Conservation (phyloP, 176 grass and related monocot genomes). For the Triticum urartu region DNA sequence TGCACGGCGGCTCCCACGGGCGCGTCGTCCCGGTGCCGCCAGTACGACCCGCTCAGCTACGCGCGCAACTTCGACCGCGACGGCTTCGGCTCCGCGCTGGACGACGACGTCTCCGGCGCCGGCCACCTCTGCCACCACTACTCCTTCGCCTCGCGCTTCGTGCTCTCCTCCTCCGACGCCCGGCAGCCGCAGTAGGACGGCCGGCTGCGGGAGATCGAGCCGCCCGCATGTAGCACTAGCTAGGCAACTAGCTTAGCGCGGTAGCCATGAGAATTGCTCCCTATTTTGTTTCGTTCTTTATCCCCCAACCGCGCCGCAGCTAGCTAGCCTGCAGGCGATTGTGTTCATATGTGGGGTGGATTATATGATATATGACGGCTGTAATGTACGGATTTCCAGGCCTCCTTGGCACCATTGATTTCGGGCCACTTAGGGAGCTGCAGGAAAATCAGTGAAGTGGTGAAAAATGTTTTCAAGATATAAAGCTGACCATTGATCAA, state of each 20-base stretch:
- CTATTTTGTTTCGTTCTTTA: not conserved
- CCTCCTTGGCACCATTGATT: not conserved
- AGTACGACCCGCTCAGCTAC: slow-evolving; percentile 85
- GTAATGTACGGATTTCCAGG: too few relatives aligned
- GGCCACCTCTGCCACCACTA: slow-evolving; percentile 36
- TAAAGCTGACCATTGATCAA: not conserved
- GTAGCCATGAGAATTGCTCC: not conserved
- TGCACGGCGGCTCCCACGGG: slow-evolving; percentile 27
- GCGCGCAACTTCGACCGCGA: slow-evolving; percentile 75
- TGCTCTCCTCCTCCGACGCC: slow-evolving; percentile 4
- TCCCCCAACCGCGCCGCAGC: not conserved
- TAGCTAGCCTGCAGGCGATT: too few relatives aligned
- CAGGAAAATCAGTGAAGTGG: not conserved
- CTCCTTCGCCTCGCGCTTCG: slow-evolving; percentile 80
- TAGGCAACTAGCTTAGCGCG: too few relatives aligned
- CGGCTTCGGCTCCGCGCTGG: slow-evolving; percentile 46
- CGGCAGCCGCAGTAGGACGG: not conserved
- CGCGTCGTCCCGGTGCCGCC: slow-evolving; percentile 40
- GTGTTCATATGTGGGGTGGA: not conserved
- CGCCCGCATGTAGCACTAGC: not conserved
- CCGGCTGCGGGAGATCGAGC: not conserved
- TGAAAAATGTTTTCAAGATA: not conserved
- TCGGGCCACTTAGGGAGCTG: not conserved
- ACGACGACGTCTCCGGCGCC: slow-evolving; percentile 39
- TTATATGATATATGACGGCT: too few relatives aligned